phyloP scores from a whole-genome alignment of 2,329 filamentous ascomycete genomes.

The Metarhizium guizhouense region DNA sequence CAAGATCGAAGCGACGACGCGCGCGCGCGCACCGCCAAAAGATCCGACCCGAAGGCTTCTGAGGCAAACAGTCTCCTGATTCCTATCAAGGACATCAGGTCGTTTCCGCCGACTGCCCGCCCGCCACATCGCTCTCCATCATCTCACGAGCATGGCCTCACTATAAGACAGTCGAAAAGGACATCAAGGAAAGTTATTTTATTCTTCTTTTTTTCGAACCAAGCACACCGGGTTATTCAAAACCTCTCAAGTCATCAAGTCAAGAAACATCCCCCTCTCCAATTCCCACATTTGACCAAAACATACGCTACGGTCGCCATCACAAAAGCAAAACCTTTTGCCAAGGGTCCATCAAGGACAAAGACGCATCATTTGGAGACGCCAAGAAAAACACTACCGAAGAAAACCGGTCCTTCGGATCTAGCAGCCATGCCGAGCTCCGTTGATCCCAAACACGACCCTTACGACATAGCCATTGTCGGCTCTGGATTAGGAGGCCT shows the following conservation, averaged over 20 bases:
- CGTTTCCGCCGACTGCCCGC: not conserved
- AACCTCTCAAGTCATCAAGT: not conserved
- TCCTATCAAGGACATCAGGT: too few species aligned
- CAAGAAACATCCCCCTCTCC: not conserved
- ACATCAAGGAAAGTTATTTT: not conserved
- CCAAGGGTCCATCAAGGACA: not conserved
- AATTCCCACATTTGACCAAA: not conserved
- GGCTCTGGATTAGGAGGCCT: slow-evolving; percentile 32
- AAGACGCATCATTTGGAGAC: not conserved
- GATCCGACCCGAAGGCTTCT: not conserved
- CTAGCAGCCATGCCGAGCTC: not conserved
- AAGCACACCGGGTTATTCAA: not conserved
- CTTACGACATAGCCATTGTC: slow-evolving; percentile 26
- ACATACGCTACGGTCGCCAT: not conserved
- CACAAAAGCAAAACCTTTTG: not conserved
- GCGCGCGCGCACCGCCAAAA: too few species aligned
- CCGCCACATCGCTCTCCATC: not conserved
- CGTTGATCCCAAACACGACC: not conserved
- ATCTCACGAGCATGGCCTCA: not conserved
- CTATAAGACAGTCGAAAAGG: not conserved
- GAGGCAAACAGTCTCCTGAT: too few species aligned
- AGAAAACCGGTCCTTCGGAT: not conserved
- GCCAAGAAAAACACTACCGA: not conserved
- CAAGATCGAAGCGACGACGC: too few species aligned
- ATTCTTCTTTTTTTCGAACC: not conserved